A percentile compares a stretch with the other conserved stretches of the same genome.
phyloP scores from a whole-genome alignment of 2,329 filamentous ascomycete genomes.

The Emmonsiellopsis sp. region DNA sequence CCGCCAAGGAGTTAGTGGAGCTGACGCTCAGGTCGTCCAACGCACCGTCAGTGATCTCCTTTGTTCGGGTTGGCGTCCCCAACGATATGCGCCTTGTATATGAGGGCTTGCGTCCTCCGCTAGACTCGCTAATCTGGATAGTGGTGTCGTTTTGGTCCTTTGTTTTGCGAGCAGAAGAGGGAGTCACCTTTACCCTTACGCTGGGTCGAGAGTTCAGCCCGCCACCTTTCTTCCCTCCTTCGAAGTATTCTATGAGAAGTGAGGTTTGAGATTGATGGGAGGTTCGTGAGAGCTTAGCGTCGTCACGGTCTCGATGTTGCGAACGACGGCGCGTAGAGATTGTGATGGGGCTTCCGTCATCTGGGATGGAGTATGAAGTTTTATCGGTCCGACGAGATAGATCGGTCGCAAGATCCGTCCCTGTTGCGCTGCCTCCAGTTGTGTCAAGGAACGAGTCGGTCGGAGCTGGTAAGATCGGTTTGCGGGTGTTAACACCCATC shows the following conservation, averaged over 20 bases:
- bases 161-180: slow-evolving; percentile 53
- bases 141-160: slow-evolving; percentile 60
- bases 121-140: slow-evolving; percentile 69
- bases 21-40: slow-evolving; percentile 56
- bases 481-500: slow-evolving; percentile 41
- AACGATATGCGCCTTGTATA: slow-evolving; percentile 61
- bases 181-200: slow-evolving; percentile 70
- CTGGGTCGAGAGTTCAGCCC: slow-evolving; percentile 63
- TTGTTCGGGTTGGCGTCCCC: slow-evolving; percentile 30
- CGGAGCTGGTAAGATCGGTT: slow-evolving; percentile 40
- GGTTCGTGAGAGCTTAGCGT: slow-evolving; percentile 39
- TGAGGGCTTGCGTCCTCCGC: slow-evolving; percentile 60
- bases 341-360: slow-evolving; percentile 67
- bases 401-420: slow-evolving; percentile 41
- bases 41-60: slow-evolving; percentile 22
- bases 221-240: slow-evolving; percentile 59
- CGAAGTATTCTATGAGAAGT: slow-evolving; percentile 89
- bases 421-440: slow-evolving; percentile 30
- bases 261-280: slow-evolving; percentile 69
- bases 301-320: slow-evolving; percentile 47
- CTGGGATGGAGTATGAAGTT: slow-evolving; percentile 41
- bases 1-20: slow-evolving; percentile 68
- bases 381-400: slow-evolving; percentile 41
- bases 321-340: slow-evolving; percentile 56
- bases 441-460: slow-evolving; percentile 41